Conservation (phyloP, 108 stramenopile species). For the Nannochloropsis oceanica region DNA sequence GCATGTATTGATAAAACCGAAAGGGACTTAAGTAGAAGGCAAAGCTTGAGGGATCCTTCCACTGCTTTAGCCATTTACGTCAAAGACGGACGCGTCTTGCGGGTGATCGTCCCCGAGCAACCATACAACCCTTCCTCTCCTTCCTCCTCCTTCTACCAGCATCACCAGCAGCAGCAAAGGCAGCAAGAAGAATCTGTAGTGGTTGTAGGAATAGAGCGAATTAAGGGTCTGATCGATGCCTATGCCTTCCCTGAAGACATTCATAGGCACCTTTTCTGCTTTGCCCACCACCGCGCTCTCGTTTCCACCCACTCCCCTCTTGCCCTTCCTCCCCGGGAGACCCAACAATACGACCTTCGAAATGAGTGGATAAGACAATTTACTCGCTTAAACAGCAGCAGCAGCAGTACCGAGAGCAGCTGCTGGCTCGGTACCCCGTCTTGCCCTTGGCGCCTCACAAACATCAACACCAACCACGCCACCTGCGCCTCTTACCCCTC, state of each 20-base stretch:
- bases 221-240: not conserved
- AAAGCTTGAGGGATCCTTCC: not conserved
- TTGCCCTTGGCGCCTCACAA: not conserved
- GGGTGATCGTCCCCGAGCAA: not conserved
- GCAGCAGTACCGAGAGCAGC: no score
- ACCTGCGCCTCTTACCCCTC: conserved; percentile 70
- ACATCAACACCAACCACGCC: conserved; percentile 41
- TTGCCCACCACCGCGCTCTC: not conserved
- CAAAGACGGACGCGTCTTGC: not conserved
- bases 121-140: not conserved
- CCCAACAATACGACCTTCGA: not conserved
- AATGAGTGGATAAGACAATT: not conserved
- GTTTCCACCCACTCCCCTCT: not conserved
- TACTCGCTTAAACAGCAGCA: not conserved
- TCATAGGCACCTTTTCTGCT: not conserved
- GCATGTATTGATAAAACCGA: not conserved
- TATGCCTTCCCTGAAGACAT: not conserved
- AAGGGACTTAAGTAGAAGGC: not conserved
- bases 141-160: not conserved
- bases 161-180: not conserved
- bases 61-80: not conserved
- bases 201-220: not conserved
- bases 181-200: not conserved
- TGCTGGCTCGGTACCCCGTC: not conserved
- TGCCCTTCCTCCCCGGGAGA: not conserved